A percentile compares a stretch with the other conserved stretches of the same genome.
Conservation (phyloP, 768 basidiomycete genomes). For the Strobilomyces confusus region DNA sequence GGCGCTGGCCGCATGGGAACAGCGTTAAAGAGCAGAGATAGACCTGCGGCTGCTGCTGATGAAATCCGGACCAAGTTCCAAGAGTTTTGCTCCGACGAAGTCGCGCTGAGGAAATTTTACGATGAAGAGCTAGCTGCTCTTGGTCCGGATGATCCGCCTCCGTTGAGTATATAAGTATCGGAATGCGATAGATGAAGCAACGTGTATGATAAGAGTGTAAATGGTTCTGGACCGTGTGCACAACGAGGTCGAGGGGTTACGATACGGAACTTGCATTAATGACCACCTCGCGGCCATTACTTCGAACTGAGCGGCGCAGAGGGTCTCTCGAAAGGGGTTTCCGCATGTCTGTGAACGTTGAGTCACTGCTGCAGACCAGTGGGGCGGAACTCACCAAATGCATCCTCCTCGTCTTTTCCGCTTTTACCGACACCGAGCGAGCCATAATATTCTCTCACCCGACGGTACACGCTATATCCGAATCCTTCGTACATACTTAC, state of each 20-base stretch:
- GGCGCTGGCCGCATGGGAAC: slow-evolving; percentile 61
- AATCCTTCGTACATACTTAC: slow-evolving; percentile 89
- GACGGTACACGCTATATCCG: slow-evolving; percentile 89
- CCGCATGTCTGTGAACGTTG: slow-evolving; percentile 51
- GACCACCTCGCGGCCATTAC: slow-evolving; percentile 70
- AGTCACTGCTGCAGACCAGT: background rate
- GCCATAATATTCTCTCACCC: slow-evolving; percentile 89
- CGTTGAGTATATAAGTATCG: slow-evolving; percentile 39
- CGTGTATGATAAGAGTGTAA: slow-evolving; percentile 8
- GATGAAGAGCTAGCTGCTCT: slow-evolving; percentile 61
- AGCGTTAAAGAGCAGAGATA: slow-evolving; percentile 50
- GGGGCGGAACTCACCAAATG: slow-evolving; percentile 66
- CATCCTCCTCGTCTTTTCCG: slow-evolving; percentile 84
- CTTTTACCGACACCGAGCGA: slow-evolving; percentile 70
- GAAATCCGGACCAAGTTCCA: slow-evolving; percentile 56
- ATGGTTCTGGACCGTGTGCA: slow-evolving; percentile 2
- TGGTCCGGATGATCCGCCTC: slow-evolving; percentile 38
- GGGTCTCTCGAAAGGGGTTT: slow-evolving; percentile 67
- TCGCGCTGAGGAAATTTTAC: slow-evolving; percentile 61
- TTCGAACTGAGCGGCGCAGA: slow-evolving; percentile 58
- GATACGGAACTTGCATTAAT: slow-evolving; percentile 43
- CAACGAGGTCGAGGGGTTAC: slow-evolving; percentile 17
- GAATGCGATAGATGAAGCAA: slow-evolving; percentile 8
- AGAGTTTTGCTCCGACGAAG: slow-evolving; percentile 60
- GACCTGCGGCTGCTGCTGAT: slow-evolving; percentile 57